Conservation (phyloP, 2,329 filamentous ascomycete genomes). For the Fulvia fulva region DNA sequence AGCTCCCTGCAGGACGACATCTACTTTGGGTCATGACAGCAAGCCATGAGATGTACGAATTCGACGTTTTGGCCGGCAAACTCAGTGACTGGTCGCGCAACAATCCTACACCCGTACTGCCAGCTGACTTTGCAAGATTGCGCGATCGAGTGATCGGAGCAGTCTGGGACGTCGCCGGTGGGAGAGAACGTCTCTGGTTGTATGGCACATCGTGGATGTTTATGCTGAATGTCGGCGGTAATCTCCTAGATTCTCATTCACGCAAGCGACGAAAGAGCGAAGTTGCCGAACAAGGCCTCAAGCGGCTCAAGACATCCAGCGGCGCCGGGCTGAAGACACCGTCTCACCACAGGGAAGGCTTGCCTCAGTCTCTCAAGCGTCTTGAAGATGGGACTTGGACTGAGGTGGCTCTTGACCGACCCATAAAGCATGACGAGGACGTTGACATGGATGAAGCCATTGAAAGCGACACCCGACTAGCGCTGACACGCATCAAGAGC, state of each 20-base stretch:
- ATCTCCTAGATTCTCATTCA: slow-evolving; percentile 46
- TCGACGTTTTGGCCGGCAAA: slow-evolving; percentile 71
- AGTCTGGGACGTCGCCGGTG: slow-evolving; percentile 66
- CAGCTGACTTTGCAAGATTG: slow-evolving; percentile 67
- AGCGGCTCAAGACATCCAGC: slow-evolving; percentile 41
- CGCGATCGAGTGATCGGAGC: slow-evolving; percentile 79
- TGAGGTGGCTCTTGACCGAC: slow-evolving; percentile 22
- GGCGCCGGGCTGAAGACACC: slow-evolving; percentile 55
- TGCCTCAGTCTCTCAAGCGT: slow-evolving; percentile 25
- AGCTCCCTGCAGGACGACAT: slow-evolving; percentile 52
- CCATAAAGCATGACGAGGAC: slow-evolving; percentile 39
- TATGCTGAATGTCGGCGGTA: slow-evolving; percentile 81
- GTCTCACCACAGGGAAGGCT: slow-evolving; percentile 30
- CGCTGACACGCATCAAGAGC: slow-evolving; percentile 13
- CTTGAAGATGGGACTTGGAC: slow-evolving; percentile 30
- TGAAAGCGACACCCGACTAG: slow-evolving; percentile 24
- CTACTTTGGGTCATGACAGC: slow-evolving; percentile 60
- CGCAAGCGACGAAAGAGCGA: slow-evolving; percentile 28
- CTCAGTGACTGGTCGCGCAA: slow-evolving; percentile 81
- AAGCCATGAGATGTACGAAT: slow-evolving; percentile 67
- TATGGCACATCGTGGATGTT: slow-evolving; percentile 83
- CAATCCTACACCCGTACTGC: slow-evolving; percentile 73
- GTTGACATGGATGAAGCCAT: slow-evolving; percentile 36
- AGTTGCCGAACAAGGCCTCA: slow-evolving; percentile 23
- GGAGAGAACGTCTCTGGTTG: slow-evolving; percentile 70